These are phyloP conservation scores for Cladobotryum protrusum DNA, from an alignment of 2,329 filamentous ascomycete species.

Conservation along the genomic window DNA sequence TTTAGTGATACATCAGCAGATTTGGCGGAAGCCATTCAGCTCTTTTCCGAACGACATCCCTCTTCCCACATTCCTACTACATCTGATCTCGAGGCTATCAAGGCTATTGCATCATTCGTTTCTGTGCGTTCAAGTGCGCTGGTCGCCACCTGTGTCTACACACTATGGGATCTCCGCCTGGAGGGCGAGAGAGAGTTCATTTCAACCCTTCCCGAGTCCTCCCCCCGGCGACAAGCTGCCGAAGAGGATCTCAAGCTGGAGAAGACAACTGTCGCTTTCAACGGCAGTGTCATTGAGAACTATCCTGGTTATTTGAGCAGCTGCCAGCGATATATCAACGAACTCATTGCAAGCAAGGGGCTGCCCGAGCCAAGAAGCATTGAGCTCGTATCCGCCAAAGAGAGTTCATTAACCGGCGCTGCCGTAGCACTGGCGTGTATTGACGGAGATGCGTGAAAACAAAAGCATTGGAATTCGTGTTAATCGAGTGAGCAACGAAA, in stretches of 20 bases:
- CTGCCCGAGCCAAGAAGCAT: slow-evolving; percentile 39
- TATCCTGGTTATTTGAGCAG: slow-evolving; percentile 61
- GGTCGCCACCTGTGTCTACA: slow-evolving; percentile 52
- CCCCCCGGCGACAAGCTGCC: slow-evolving; percentile 35
- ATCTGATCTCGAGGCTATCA: slow-evolving; percentile 47
- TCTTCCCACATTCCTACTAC: slow-evolving; percentile 33
- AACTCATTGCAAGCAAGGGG: slow-evolving; percentile 40
- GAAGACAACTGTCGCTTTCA: slow-evolving; percentile 63
- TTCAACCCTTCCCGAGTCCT: slow-evolving; percentile 23
- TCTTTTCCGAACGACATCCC: slow-evolving; percentile 47
- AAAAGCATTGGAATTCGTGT: neutral
- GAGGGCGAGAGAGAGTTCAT: slow-evolving; percentile 37
- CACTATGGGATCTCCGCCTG: slow-evolving; percentile 51
- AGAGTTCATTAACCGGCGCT: slow-evolving; percentile 70
- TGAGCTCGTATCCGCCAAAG: slow-evolving; percentile 60
- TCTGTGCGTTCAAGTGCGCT: slow-evolving; percentile 54
- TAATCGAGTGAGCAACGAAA: slow-evolving; percentile 4
- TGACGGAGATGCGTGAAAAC: slow-evolving; percentile 15
- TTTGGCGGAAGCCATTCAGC: slow-evolving; percentile 37
- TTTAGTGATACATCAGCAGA: slow-evolving; percentile 39
- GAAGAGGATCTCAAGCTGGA: slow-evolving; percentile 44
- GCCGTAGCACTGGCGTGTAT: slow-evolving; percentile 59
- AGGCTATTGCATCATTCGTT: slow-evolving; percentile 47
- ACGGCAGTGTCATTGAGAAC: slow-evolving; percentile 72
- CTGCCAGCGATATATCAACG: slow-evolving; percentile 59